phyloP scores from a whole-genome alignment of 306 rosid species.

The Coriaria nepalensis region DNA sequence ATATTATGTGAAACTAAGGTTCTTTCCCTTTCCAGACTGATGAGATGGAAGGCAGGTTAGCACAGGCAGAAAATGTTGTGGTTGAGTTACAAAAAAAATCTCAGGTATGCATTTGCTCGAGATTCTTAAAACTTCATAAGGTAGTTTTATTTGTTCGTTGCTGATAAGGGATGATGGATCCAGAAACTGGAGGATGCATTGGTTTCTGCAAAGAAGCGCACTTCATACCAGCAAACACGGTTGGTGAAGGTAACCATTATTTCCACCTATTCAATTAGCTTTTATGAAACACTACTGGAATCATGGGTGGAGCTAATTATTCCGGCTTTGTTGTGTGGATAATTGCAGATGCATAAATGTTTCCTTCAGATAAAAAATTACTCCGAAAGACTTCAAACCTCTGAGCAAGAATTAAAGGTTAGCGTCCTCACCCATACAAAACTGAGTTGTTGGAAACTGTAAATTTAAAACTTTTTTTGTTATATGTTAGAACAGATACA shows the following conservation, averaged over 20 bases:
- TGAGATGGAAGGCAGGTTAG: slow-evolving; percentile 36
- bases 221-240: slow-evolving; percentile 53
- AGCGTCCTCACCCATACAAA: slow-evolving; percentile 12
- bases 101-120: slow-evolving; percentile 23
- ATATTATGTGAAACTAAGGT: slow-evolving; percentile 8
- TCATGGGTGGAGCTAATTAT: slow-evolving; percentile 8
- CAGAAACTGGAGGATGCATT: slow-evolving; percentile 90
- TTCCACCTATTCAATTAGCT: neutral
- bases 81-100: slow-evolving; percentile 57
- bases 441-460: neutral
- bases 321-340: slow-evolving; percentile 10
- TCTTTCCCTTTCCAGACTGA: slow-evolving; percentile 37
- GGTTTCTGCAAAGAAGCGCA: slow-evolving; percentile 54
- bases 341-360: slow-evolving; percentile 60
- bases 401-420: slow-evolving; percentile 86
- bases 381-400: slow-evolving; percentile 43
- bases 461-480: neutral
- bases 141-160: slow-evolving; percentile 10
- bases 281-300: neutral
- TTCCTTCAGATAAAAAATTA: slow-evolving; percentile 44
- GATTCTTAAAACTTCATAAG: slow-evolving; percentile 2
- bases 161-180: slow-evolving; percentile 13
- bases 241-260: slow-evolving; percentile 49
- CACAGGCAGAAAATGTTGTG: slow-evolving; percentile 28
- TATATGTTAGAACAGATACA: neutral